These are phyloP conservation scores for Penicillium sp. DNA, from an alignment of 2,329 filamentous ascomycete species.

Conservation along the genomic window DNA sequence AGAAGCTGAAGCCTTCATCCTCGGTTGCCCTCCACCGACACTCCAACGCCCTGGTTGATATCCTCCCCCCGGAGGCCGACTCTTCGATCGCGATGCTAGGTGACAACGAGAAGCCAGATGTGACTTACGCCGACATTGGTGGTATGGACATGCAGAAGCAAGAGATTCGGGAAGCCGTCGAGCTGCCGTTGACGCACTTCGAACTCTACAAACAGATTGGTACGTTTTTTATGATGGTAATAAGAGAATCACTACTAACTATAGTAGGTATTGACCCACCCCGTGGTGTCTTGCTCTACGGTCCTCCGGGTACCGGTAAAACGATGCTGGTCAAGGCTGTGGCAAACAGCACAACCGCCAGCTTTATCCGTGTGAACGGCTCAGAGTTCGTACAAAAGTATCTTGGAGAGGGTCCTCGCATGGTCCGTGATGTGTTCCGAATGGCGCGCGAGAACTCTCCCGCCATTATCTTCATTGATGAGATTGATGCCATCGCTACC, in stretches of 20 bases:
- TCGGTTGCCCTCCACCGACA: slow-evolving; percentile 97
- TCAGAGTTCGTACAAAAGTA: slow-evolving; percentile 99
- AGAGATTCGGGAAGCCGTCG: slow-evolving; percentile 96
- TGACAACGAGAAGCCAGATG: slow-evolving; percentile 94
- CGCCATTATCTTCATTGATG: slow-evolving; percentile 99
- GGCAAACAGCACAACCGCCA: slow-evolving; percentile 95
- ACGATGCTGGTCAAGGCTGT: slow-evolving; percentile 98
- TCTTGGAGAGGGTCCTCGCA: slow-evolving; percentile 92
- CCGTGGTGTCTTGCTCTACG: slow-evolving; percentile 92
- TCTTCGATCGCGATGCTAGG: slow-evolving; percentile 98
- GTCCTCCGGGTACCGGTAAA: slow-evolving; percentile 93
- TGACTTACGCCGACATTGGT: slow-evolving; percentile 96
- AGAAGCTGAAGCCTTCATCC: slow-evolving; percentile 95
- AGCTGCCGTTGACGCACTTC: slow-evolving; percentile 94
- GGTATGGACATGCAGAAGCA: slow-evolving; percentile 99
- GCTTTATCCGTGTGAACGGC: slow-evolving; percentile 96
- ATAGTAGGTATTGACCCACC: slow-evolving; percentile 78
- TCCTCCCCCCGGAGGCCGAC: slow-evolving; percentile 96
- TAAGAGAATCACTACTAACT: slow-evolving; percentile 19
- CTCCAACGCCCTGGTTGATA: slow-evolving; percentile 97
- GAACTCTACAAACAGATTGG: slow-evolving; percentile 99
- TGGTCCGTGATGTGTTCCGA: slow-evolving; percentile 98
- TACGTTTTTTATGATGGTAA: slow-evolving; percentile 24
- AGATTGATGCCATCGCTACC: slow-evolving; percentile 97
- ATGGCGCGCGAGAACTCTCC: slow-evolving; percentile 99